These are phyloP conservation scores for Populus hybrid DNA, from an alignment of 441 rosid genomes.

Conservation along the genomic window DNA sequence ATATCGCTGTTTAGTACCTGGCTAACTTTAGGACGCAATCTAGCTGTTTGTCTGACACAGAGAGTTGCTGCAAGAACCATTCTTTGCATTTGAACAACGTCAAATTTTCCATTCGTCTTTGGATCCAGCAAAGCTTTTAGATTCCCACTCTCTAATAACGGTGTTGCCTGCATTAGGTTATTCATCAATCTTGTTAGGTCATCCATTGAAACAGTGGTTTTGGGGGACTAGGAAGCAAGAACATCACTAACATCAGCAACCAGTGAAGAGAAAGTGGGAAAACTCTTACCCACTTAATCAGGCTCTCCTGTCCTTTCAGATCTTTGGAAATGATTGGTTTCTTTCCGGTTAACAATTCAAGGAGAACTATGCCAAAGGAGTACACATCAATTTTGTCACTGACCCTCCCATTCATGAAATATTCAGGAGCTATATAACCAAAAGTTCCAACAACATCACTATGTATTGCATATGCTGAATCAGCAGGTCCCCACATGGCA, in stretches of 20 bases:
- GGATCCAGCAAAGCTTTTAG: slow-evolving; percentile 59
- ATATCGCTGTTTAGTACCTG: slow-evolving; percentile 39
- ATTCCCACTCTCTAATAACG: slow-evolving; percentile 50
- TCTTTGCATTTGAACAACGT: slow-evolving; percentile 49
- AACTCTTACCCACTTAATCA: slow-evolving; percentile 81
- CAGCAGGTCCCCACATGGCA: slow-evolving; percentile 63
- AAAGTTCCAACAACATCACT: slow-evolving; percentile 78
- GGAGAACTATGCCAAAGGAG: slow-evolving; percentile 80
- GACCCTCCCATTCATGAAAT: slow-evolving; percentile 80
- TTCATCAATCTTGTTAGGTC: not conserved
- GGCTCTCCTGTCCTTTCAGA: slow-evolving; percentile 46
- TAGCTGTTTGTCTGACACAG: slow-evolving; percentile 61
- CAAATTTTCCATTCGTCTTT: slow-evolving; percentile 31
- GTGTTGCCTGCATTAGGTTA: slow-evolving; percentile 38
- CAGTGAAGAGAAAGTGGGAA: slow-evolving; percentile 15
- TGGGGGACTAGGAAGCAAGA: not conserved
- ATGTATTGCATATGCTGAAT: slow-evolving; percentile 39
- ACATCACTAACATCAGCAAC: not conserved
- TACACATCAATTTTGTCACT: slow-evolving; percentile 81
- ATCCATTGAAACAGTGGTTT: too few species aligned
- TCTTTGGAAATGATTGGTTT: slow-evolving; percentile 46
- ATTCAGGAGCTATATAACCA: slow-evolving; percentile 95
- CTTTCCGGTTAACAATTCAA: slow-evolving; percentile 77
- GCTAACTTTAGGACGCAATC: slow-evolving; percentile 67
- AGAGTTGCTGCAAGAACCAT: slow-evolving; percentile 69